Percentiles rank a stretch among this genome's conserved stretches.
These are phyloP conservation scores for Trichoderma gracile DNA, from an alignment of 2,329 filamentous ascomycete genomes.

Conservation along the genomic window DNA sequence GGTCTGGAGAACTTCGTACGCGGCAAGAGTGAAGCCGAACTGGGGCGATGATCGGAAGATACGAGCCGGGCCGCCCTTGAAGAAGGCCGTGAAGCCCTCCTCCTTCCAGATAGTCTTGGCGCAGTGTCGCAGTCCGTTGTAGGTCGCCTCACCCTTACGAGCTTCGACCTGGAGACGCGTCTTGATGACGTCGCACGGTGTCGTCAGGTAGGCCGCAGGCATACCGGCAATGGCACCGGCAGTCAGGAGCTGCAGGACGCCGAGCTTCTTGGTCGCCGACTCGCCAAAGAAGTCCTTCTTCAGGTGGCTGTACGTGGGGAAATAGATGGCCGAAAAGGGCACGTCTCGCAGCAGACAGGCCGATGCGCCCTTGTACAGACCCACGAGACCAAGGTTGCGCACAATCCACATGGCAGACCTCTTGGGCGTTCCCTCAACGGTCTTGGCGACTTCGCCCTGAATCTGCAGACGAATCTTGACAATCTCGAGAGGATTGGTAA, in stretches of 20 bases:
- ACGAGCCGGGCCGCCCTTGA: conserved; percentile 95
- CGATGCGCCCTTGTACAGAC: conserved; percentile 93
- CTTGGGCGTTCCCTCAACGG: conserved; percentile 75
- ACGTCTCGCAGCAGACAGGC: conserved; percentile 95
- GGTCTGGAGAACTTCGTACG: conserved; percentile 88
- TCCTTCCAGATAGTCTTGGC: conserved; percentile 82
- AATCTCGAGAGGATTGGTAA: conserved; percentile 97
- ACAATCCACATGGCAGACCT: conserved; percentile 98
- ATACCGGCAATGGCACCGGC: conserved; percentile 93
- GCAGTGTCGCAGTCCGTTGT: conserved; percentile 83
- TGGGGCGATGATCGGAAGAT: conserved; percentile 94
- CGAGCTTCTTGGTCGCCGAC: conserved; percentile 80
- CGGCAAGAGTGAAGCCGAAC: conserved; percentile 95
- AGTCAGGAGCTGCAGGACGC: conserved; percentile 85
- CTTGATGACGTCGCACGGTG: conserved; percentile 98
- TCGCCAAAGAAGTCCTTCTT: conserved; percentile 96
- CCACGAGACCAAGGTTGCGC: conserved; percentile 87
- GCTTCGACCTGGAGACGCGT: conserved; percentile 96
- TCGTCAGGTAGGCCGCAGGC: conserved; percentile 92
- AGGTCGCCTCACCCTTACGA: conserved; percentile 87
- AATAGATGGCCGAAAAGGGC: conserved; percentile 98
- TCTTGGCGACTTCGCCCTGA: conserved; percentile 93
- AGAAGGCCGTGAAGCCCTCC: conserved; percentile 95
- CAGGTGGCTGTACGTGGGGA: conserved; percentile 92
- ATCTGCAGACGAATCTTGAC: conserved; percentile 99